Evolutionary conservation across 441 rosid genomes (phyloP).

Genomic region (Corymbia calophylla): DNA sequence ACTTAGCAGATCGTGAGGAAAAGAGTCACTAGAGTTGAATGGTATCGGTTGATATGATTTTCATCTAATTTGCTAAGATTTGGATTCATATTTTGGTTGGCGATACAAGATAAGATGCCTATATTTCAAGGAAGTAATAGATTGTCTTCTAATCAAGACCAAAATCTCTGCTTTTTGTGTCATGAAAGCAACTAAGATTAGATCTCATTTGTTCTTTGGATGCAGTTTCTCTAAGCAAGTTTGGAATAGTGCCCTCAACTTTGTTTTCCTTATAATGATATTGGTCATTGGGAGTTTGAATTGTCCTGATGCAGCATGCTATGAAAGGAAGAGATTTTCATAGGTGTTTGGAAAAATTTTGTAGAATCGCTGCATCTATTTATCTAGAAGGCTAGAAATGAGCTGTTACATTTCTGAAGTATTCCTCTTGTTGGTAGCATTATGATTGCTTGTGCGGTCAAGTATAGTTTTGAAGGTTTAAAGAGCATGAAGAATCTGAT

Average conservation of each 20-base stretch:
- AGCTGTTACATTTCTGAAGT: neutral
- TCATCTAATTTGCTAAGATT: neutral
- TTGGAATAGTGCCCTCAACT: neutral
- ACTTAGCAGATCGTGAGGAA: neutral
- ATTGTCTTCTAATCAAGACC: neutral
- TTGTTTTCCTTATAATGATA: neutral
- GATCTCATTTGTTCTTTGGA: neutral
- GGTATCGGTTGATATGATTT: neutral
- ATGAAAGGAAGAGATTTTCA: neutral
- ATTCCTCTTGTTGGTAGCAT: neutral
- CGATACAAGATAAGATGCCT: neutral
- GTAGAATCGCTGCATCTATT: neutral
- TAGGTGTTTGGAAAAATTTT: neutral
- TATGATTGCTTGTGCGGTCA: neutral
- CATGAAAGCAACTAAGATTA: neutral
- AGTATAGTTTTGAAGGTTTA: neutral
- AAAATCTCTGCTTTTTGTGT: neutral
- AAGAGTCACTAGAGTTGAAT: neutral
- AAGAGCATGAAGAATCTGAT: neutral
- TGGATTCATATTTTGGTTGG: neutral
- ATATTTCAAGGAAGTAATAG: too few relatives aligned
- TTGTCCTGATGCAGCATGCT: neutral
- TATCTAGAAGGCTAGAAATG: neutral
- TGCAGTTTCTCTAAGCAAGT: neutral
- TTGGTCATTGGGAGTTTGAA: neutral